Base-by-base conservation (phyloP, 345 rosid species). In the Toxicodendron radicans region DNA sequence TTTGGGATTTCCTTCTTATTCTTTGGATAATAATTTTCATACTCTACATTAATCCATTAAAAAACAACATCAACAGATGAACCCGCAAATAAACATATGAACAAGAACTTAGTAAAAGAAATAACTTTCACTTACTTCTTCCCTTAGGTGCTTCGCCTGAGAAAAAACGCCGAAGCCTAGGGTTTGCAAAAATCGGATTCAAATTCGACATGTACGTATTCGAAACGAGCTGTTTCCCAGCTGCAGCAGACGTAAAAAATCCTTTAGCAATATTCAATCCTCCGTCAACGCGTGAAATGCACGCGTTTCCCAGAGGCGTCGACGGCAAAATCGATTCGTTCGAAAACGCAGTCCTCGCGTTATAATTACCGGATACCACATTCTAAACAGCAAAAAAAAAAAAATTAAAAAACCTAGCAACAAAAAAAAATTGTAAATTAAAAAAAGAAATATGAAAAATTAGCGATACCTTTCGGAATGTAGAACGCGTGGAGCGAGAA, bases 21-120 rank as follows among this genome's bases (percentile, higher is more conserved):
- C 71, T 82, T 86, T 3, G 90, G 87, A n/a, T 16, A 59, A 58
- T 76, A 86, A 59, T 84, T 84, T 73, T 79, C 82, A 75, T 67
- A 79, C 8, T 77, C 90, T 86, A 67, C 68, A 75, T 46, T 7
- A 58, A 71, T 23, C 63, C 48, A 65, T 62, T 6, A 66, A 65
- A 30, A 61, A 16, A 3, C 12, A 41, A 66, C 9, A 21, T 32
- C 4, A 63, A 12, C 56, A 20, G 43, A 38, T 38, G 1, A 38
- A 38, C 43, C 43, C 43, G 43, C 6, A 38, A 38, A 38, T 38
- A 38, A 38, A 38, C 8, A 38, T 6, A 38, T 7, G 8, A 38
- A 38, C 43, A 38, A 38, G 9, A 38, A 38, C 6, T 38, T 38
- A 27, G 2, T 27, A 27, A 27, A 27, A 27, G 30, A 27, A 27